These are phyloP conservation scores for Paecilomyces formosus DNA, from an alignment of 2,329 filamentous ascomycete genomes.

Conservation along the genomic window DNA sequence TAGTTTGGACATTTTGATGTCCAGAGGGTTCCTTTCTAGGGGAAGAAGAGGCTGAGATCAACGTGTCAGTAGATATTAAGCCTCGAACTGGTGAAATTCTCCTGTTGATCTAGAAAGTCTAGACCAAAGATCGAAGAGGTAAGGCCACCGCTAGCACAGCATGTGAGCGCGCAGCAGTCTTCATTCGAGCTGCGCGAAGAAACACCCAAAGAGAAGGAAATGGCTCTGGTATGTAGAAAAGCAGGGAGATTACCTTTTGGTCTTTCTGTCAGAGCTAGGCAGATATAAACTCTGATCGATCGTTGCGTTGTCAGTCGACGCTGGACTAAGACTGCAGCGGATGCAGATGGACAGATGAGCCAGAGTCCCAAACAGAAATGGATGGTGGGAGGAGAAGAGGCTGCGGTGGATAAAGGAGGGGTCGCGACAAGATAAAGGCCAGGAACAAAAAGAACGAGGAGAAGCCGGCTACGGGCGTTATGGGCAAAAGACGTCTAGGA, in stretches of 20 bases:
- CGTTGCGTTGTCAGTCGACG: neutral
- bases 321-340: neutral
- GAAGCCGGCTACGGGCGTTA: slow-evolving; percentile 2
- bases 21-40: neutral
- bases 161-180: neutral
- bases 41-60: neutral
- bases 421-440: slow-evolving; percentile 3
- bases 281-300: neutral
- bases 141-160: neutral
- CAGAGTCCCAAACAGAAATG: neutral
- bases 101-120: neutral
- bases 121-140: neutral
- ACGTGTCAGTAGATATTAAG: neutral
- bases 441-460: slow-evolving; percentile 1
- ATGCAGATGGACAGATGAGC: neutral
- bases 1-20: slow-evolving; percentile 70
- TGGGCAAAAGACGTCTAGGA: slow-evolving; percentile 1
- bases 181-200: neutral
- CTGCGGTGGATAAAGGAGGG: slow-evolving; percentile 1
- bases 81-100: neutral
- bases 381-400: neutral
- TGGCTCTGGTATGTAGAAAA: neutral
- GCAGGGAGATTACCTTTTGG: neutral
- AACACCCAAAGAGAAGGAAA: neutral
- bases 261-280: neutral